Evolutionary conservation across 805 yeast species (phyloP), one percentile per base, ranked within the genome.

Genomic region (Saccharomycopsis lassenensis): DNA sequence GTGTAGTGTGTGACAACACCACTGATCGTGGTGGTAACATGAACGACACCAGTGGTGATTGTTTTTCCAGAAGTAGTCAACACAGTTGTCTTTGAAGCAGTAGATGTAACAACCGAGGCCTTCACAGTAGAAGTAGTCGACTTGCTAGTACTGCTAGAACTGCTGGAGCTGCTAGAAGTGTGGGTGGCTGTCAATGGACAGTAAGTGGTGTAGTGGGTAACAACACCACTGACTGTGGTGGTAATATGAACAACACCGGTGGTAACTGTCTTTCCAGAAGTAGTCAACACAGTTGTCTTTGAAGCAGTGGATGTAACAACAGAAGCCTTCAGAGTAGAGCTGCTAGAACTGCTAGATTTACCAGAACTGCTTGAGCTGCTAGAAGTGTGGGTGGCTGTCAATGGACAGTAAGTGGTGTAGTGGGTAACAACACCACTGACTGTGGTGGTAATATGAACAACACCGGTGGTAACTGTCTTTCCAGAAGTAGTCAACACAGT

Each of bases 291-390:
- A 33, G 29, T 16, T 23, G 24, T 16, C 16, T 7, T 23, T 29
- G 43, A 22, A 15, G 10, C 11, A 22, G 24, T 22, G 11, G 24
- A 7, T 7, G 24, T 11, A 7, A 22, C 24, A 22, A 7, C 11
- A 22, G 24, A 22, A 22, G 24, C 38, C 54, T 31, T 47, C 11
- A 22, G 24, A 7, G 24, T 7, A 22, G 24, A 11, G 11, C 11
- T 22, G 11, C 7, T 7, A 5, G 22, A 10, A 16, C 24, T 23
- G 11, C 18, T n/a, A 36, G 65, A 14, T 60, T 51, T 35, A 41
- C 43, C n/a, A 48, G 48, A 15, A 46, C 68, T n/a, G n/a, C n/a
- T n/a, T n/a, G n/a, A n/a, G 15, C 64, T 57, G 29, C 54, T 61
- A 40, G 63, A 64, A 39, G 63, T 68, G 32, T 62, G 48, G 12